A percentile compares a stretch with the other conserved stretches of the same genome.
Conservation (phyloP, 768 basidiomycete genomes). For the Mycena galopus region DNA sequence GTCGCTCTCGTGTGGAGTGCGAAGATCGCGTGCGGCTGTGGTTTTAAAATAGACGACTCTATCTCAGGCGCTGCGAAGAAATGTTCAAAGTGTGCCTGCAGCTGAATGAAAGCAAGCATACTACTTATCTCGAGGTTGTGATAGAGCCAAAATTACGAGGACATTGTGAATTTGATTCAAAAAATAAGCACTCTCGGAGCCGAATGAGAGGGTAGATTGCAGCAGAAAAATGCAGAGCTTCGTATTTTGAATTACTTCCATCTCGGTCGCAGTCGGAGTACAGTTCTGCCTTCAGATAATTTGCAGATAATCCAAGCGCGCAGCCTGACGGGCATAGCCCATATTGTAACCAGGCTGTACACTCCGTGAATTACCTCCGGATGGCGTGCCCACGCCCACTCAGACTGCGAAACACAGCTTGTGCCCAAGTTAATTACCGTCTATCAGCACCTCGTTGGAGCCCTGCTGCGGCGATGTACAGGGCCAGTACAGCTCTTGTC, state of each 20-base stretch:
- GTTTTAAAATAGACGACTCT: background rate
- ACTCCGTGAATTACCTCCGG: background rate
- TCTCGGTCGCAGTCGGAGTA: background rate
- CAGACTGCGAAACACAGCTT: background rate
- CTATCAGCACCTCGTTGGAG: background rate
- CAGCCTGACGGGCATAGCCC: conserved; percentile 1
- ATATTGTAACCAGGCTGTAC: background rate
- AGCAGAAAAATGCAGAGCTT: background rate
- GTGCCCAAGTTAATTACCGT: background rate
- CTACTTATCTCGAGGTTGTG: background rate
- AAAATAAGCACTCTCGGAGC: too few species aligned
- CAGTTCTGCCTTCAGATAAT: background rate
- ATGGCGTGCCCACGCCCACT: background rate
- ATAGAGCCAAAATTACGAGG: background rate
- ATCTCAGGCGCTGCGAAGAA: background rate
- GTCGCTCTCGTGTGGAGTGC: background rate
- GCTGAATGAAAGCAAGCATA: background rate
- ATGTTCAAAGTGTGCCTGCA: background rate
- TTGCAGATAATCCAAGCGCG: background rate
- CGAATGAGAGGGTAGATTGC: too few species aligned
- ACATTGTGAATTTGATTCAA: too few species aligned
- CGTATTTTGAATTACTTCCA: background rate
- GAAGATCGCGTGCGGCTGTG: background rate
- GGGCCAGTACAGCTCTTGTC: background rate
- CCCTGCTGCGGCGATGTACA: background rate